Base-by-base conservation (phyloP, 129 eudicot genomes). In the Artemisia tridentata region DNA sequence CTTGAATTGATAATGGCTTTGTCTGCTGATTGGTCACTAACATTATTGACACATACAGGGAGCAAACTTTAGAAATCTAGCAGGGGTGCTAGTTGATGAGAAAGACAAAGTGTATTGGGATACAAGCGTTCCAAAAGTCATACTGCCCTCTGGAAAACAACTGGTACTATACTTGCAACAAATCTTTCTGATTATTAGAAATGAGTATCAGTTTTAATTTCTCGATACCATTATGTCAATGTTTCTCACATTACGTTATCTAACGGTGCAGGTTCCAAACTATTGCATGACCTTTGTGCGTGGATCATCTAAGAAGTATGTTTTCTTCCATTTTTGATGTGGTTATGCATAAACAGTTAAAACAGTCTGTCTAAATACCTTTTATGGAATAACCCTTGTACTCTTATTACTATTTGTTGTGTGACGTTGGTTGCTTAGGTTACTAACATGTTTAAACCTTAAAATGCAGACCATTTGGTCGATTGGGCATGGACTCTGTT, bases 401-500 rank as follows among this genome's bases (percentile, higher is more conserved):
- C 45, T 31, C 7, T 31, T 4, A 31, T 31, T 31, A 31, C 41
- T 1, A 0, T 31, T 31, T 31, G 41, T 31, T 31, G 41, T 31
- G 41, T 4, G 41, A 31, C 1, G 7, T 41, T 72, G 38, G 55
- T 54, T 65, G 18, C 23, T 29, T 51, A 23, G 41, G 12, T 71
- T 52, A 65, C 31, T 17, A 68, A 68, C 48, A 25, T 73, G 41
- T 31, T 27, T 4, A 31, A 46, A 20, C 14, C 41, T 31, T 54
- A 34, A 50, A 45, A 25, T 65, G 70, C 83, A 89, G 92, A 77
- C 92, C 96, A 1, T 89, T 89, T 84, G 92, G 88, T 17, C 84
- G 96, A 2, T 52, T 89, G 60, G 67, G 90, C 59, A 71, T 72
- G 88, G 96, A 84, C 65, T 86, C 84, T 6, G 83, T 73, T 19